phyloP scores from a whole-genome alignment of 2,329 filamentous ascomycete genomes.

The Cladosporium sphaerospermum region DNA sequence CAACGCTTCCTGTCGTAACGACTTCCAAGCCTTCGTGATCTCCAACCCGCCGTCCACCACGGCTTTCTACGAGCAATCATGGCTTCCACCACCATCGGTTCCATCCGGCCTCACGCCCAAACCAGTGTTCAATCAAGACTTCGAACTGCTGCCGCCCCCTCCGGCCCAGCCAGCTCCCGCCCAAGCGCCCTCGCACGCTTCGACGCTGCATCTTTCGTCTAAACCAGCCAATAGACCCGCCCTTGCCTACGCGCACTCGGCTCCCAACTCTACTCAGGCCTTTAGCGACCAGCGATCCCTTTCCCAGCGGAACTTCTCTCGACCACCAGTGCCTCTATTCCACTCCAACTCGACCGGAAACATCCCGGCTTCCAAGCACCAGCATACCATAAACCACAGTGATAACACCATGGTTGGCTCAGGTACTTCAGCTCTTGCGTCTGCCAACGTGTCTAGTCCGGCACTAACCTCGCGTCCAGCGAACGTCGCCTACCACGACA shows the following conservation, averaged over 20 bases:
- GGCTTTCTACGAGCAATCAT: constrained; percentile 69
- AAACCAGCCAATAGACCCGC: constrained; percentile 40
- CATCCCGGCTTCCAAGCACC: constrained; percentile 40
- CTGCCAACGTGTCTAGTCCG: constrained; percentile 20
- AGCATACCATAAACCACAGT: constrained; percentile 26
- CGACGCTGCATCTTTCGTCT: constrained; percentile 53
- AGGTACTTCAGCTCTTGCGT: constrained; percentile 41
- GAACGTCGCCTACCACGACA: constrained; percentile 41
- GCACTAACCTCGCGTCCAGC: constrained; percentile 32
- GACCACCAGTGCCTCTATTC: constrained; percentile 67
- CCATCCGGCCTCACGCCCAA: constrained; percentile 46
- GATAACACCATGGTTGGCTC: constrained; percentile 48
- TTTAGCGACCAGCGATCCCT: constrained; percentile 16
- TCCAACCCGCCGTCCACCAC: constrained; percentile 74
- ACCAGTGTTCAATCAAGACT: constrained; percentile 56
- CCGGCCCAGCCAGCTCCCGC: constrained; percentile 35
- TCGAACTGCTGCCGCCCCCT: constrained; percentile 54
- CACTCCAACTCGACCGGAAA: constrained; percentile 38
- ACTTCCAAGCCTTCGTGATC: constrained; percentile 49
- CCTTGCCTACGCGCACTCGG: constrained; percentile 60
- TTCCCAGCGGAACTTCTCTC: constrained; percentile 12
- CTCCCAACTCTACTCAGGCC: constrained; percentile 28
- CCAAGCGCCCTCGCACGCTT: constrained; percentile 48
- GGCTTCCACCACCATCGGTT: constrained; percentile 60
- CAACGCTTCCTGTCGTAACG: constrained; percentile 22